Conservation (phyloP, 768 basidiomycete genomes). For the Amanita rimosa region DNA sequence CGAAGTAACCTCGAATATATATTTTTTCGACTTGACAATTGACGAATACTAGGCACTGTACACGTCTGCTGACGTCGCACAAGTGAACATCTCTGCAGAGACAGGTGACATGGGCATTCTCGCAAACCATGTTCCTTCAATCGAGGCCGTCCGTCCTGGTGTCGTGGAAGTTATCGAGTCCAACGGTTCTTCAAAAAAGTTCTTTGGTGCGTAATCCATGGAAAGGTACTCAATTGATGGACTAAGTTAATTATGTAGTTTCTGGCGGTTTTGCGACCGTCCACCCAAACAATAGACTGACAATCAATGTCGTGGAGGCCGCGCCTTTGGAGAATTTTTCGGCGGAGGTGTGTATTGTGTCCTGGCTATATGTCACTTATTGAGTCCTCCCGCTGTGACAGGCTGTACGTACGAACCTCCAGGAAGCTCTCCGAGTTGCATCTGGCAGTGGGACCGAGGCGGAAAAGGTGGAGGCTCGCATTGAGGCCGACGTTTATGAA, state of each 20-base stretch:
- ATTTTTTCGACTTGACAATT: neutral
- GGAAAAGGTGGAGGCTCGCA: conserved; percentile 85
- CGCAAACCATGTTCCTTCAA: conserved; percentile 96
- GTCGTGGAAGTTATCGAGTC: conserved; percentile 90
- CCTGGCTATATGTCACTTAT: neutral
- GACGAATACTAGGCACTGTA: conserved; percentile 61
- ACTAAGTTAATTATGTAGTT: conserved; percentile 33
- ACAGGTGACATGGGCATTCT: conserved; percentile 99
- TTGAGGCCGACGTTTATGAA: conserved; percentile 97
- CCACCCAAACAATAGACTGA: conserved; percentile 93
- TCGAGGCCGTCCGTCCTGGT: conserved; percentile 91
- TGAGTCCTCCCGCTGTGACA: conserved; percentile 20
- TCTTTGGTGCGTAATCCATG: conserved; percentile 70
- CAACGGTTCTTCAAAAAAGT: conserved; percentile 74
- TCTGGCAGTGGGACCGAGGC: conserved; percentile 81
- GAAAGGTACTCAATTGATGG: neutral
- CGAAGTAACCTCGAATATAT: conserved; percentile 49
- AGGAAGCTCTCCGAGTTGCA: conserved; percentile 77
- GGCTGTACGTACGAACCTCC: conserved; percentile 85
- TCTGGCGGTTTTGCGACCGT: conserved; percentile 97
- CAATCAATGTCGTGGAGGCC: conserved; percentile 95
- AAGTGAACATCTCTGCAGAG: conserved; percentile 90
- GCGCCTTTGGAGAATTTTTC: conserved; percentile 90
- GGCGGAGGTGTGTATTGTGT: conserved; percentile 46
- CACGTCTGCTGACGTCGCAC: conserved; percentile 83